phyloP scores from a whole-genome alignment of 2,329 filamentous ascomycete species.

The Apiospora malaysiana region DNA sequence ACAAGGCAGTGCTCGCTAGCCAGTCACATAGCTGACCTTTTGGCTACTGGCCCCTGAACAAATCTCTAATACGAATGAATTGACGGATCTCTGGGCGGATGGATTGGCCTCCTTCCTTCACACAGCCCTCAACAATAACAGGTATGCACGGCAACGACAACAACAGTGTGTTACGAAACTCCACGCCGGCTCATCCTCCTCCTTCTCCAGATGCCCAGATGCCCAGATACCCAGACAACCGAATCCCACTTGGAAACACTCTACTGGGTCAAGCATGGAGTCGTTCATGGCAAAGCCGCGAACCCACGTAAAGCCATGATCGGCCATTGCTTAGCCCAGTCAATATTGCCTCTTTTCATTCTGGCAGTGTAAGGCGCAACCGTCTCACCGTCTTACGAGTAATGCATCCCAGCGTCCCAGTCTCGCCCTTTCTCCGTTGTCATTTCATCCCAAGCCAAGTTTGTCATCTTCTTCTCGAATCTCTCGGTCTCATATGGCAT shows the following conservation, averaged over 20 bases:
- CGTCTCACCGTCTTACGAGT: background rate
- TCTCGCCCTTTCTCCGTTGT: background rate
- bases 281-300: slow-evolving; percentile 1
- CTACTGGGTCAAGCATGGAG: background rate
- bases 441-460: background rate
- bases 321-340: background rate
- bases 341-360: background rate
- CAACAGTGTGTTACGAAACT: background rate
- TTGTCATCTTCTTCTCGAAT: background rate
- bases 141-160: background rate
- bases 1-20: slow-evolving; percentile 4
- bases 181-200: background rate
- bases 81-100: background rate
- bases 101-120: slow-evolving; percentile 15
- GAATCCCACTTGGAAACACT: background rate
- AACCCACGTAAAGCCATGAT: slow-evolving; percentile 11
- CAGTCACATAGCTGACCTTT: background rate
- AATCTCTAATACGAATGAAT: background rate
- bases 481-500: background rate
- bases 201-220: slow-evolving; percentile 4
- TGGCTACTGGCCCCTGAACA: background rate
- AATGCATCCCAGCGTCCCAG: background rate
- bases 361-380: background rate
- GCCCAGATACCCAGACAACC: background rate
- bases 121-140: slow-evolving; percentile 8